Base-by-base conservation (phyloP, 2,329 filamentous ascomycete species). In the Phialophora chinensis region DNA sequence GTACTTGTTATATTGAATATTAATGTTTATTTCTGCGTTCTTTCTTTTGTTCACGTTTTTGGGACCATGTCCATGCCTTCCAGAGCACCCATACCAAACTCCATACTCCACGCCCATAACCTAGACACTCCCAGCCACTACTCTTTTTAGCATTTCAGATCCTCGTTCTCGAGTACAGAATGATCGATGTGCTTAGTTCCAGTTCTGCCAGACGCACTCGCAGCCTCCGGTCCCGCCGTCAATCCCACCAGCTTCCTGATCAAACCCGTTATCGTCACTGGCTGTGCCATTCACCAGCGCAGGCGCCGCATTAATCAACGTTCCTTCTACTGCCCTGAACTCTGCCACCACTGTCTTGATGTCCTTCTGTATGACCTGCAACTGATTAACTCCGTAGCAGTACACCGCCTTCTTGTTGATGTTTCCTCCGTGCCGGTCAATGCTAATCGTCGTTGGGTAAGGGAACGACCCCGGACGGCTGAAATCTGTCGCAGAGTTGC, bases 181-280 rank as follows among this genome's bases (percentile, higher is more conserved):
- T 29, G 14, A 52, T 27, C 5, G 49, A 25, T 27, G 14, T 29
- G 20, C 20, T 72, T 58, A 73, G 55, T 58, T 66, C 69, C 70
- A 88, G 75, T 87, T 88, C 74, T 82, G 79, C 85, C 86, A 89
- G 71, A 81, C 77, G 75, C 87, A 89, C n/a, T 73, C 73, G 78
- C 87, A 89, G 0, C 87, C 87, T 6, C 86, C 86, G 4, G 77
- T 81, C 1, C 87, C 87, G 1, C 87, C 87, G 76, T 88, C 87
- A 65, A 87, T 81, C 0, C 85, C 85, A 0, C 78, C 79, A 17
- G 75, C 79, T 31, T 73, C 77, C 12, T 74, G 72, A 57, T 74
- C 63, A 20, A 60, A 69, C 20, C 42, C 66, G 6, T 57, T 44
- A 14, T 71, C 65, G 35, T 60, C 50, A n/a, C 50, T 25, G 14